Percentiles rank a stretch among this genome's conserved stretches.
phyloP scores from a whole-genome alignment of 345 rosid genomes.

The Gossypioides kirkii region DNA sequence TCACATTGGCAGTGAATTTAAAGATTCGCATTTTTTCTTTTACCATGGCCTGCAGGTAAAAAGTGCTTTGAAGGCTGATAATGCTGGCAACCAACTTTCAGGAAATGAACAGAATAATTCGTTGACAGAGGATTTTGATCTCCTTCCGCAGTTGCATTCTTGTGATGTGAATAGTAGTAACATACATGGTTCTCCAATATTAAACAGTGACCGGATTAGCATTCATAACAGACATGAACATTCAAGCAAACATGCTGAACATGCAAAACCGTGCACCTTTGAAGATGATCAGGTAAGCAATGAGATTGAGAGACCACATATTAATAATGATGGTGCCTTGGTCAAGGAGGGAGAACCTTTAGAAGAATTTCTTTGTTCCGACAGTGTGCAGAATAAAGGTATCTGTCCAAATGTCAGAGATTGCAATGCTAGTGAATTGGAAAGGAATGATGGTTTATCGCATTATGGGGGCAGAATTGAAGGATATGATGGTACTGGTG shows the following conservation, averaged over 20 bases:
- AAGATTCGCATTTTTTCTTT: conserved; percentile 9
- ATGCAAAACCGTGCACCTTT: conserved; percentile 16
- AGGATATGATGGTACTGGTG: conserved; percentile 22
- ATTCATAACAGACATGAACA: conserved; percentile 13
- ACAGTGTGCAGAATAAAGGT: conserved; percentile 11
- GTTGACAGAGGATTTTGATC: conserved; percentile 1
- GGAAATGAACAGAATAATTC: conserved; percentile 9
- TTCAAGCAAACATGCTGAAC: conserved; percentile 19
- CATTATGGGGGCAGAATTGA: conserved; percentile 16
- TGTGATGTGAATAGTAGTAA: conserved; percentile 5
- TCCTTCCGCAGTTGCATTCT: conserved; percentile 17
- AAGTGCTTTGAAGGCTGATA: conserved; percentile 17
- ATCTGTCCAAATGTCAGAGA: conserved; percentile 17
- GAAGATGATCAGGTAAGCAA: conserved; percentile 11
- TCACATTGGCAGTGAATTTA: conserved; percentile 9
- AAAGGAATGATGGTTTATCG: conserved; percentile 16
- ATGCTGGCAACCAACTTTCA: conserved; percentile 8
- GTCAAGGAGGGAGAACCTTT: conserved; percentile 14
- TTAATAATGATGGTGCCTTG: conserved; percentile 9
- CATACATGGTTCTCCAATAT: conserved; percentile 13
- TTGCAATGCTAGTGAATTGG: conserved; percentile 23
- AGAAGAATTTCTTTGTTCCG: conserved; percentile 18
- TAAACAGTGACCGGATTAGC: conserved; percentile 11
- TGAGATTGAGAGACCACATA: conserved; percentile 13
- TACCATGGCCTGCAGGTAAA: conserved; percentile 15